Evolutionary conservation across 139 green algal genomes (phyloP).

Genomic region (Eudorina sp.): DNA sequence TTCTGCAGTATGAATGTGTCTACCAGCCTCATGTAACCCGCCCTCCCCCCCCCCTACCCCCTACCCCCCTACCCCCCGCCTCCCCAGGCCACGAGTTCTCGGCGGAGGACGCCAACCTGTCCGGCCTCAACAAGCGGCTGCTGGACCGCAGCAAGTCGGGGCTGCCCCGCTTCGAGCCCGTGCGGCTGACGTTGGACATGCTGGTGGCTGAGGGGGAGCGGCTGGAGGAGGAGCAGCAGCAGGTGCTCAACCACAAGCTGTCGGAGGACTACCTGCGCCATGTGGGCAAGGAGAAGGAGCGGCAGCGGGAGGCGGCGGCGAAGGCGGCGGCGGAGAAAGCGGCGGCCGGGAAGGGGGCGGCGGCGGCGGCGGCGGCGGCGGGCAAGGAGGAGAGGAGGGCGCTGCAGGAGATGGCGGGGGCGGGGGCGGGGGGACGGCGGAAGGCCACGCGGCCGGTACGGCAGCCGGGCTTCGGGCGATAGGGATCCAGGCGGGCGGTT

Average conservation of each 20-base stretch:
- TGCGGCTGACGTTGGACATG: constrained; percentile 68
- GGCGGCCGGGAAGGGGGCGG: not conserved
- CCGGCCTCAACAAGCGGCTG: constrained; percentile 55
- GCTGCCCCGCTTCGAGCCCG: constrained; percentile 75
- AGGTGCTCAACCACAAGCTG: constrained; percentile 64
- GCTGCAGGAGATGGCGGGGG: not conserved
- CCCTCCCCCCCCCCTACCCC: too few species aligned
- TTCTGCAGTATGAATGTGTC: too few species aligned
- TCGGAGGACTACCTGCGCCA: constrained; percentile 77
- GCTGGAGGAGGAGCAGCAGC: constrained; percentile 69
- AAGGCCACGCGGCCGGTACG: not conserved
- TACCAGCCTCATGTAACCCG: too few species aligned
- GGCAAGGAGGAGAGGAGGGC: not conserved
- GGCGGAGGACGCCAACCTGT: constrained; percentile 61
- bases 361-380: not conserved
- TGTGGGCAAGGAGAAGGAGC: constrained; percentile 29
- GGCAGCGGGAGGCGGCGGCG: not conserved
- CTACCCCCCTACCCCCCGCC: not conserved
- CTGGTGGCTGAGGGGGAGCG: constrained; percentile 70
- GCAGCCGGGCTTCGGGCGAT: not conserved
- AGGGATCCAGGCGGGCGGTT: too few species aligned
- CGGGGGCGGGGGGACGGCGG: not conserved
- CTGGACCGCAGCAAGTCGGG: constrained; percentile 36
- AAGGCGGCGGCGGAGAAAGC: not conserved
- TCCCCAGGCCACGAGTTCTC: constrained; percentile 50